Evolutionary conservation across 768 basidiomycete species (phyloP).

Genomic region (Cyathus striatus): DNA sequence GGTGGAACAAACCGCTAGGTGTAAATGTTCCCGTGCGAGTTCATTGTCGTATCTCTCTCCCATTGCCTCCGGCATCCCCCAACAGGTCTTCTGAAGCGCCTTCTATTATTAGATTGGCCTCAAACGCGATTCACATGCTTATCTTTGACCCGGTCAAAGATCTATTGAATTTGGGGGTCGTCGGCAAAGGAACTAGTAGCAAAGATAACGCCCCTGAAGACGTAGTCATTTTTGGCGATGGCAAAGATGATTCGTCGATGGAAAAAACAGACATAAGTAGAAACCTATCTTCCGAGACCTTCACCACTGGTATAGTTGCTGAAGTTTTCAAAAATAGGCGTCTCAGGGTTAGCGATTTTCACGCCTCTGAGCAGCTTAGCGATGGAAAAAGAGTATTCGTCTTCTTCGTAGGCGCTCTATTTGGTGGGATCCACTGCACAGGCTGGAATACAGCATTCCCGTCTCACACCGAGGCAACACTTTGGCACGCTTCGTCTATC

Average conservation of each 20-base stretch:
- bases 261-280: not conserved
- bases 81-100: too few relatives aligned
- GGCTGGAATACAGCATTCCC: constrained; percentile 19
- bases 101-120: not conserved
- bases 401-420: not conserved
- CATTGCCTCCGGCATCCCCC: not conserved
- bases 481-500: constrained; percentile 15
- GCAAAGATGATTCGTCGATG: not conserved
- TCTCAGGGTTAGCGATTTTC: not conserved
- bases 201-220: too few relatives aligned
- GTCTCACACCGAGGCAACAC: constrained; percentile 3
- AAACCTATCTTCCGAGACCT: not conserved
- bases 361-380: too few relatives aligned
- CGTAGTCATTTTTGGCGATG: not conserved
- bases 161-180: not conserved
- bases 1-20: constrained; percentile 29
- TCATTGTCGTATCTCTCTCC: not conserved
- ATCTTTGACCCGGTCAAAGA: not conserved
- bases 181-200: not conserved
- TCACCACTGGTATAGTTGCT: not conserved
- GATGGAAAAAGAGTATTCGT: too few relatives aligned
- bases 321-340: not conserved
- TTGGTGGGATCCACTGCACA: constrained; percentile 13
- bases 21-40: constrained; percentile 13
- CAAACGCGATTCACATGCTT: not conserved